Percentiles rank a stretch among this genome's conserved stretches.
These are phyloP conservation scores for Wickerhamiella siamensis DNA, from an alignment of 805 yeast genomes.

Conservation along the genomic window DNA sequence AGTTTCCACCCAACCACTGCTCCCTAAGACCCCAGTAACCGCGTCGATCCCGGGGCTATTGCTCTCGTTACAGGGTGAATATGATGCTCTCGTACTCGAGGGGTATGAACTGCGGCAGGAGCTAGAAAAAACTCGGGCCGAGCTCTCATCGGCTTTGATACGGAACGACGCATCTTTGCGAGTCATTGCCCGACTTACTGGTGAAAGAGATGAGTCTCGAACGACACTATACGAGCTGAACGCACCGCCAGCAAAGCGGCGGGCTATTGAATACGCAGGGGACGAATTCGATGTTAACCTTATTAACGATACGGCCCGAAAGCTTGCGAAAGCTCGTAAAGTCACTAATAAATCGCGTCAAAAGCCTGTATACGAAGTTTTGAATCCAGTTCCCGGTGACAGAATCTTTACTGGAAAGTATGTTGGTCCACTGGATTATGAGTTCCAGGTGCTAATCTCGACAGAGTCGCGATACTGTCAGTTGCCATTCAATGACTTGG, in stretches of 20 bases:
- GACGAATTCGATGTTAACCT: not conserved
- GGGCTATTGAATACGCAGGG: conserved; percentile 4
- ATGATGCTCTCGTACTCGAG: conserved; percentile 79
- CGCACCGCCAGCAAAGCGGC: conserved; percentile 3
- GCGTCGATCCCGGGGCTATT: conserved; percentile 69
- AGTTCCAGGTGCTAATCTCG: not conserved
- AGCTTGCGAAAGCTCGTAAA: conserved; percentile 1
- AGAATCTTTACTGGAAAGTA: not conserved
- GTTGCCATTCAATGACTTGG: not conserved
- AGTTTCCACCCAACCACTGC: conserved; percentile 16
- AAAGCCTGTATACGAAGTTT: not conserved
- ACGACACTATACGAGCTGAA: conserved; percentile 43
- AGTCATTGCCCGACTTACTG: conserved; percentile 63
- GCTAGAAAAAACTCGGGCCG: conserved; percentile 48
- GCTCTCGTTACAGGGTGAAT: conserved; percentile 67
- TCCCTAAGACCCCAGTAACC: conserved; percentile 32
- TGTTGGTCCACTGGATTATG: not conserved
- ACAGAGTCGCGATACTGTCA: not conserved
- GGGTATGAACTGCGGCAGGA: conserved; percentile 63
- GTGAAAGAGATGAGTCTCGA: conserved; percentile 62
- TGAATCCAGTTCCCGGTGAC: not conserved
- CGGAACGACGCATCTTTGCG: conserved; percentile 83
- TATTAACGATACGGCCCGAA: not conserved
- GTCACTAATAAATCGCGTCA: not conserved
- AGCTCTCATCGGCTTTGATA: conserved; percentile 62